Evolutionary conservation across 2,329 filamentous ascomycete genomes (phyloP), one percentile per base, ranked within the genome.

Genomic region (Alternaria gansuensis): DNA sequence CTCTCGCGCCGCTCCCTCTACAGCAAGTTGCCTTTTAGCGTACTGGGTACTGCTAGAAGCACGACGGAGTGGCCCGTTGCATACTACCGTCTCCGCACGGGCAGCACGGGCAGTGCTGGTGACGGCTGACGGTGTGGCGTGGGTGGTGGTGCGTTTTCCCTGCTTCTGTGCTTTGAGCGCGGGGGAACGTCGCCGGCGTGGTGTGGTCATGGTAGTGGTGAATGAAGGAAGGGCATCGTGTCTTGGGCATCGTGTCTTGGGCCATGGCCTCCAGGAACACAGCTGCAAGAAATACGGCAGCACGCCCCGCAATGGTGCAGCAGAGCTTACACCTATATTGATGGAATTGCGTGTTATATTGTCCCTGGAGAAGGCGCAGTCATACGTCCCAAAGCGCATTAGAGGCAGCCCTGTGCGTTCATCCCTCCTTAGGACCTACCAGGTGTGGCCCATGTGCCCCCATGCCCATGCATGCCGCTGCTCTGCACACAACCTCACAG

Each of bases 361-460:
- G 62, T 50, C 55, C 40, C 44, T 50, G 53, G 33, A 49, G 57
- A 57, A 52, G 51, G 59, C 59, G 53, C 56, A 48, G 55, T 50
- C 40, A 45, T 51, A 51, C 51, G 31, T 60, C 60, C 60, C 57
- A 56, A 65, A 54, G 21, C 43, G 57, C 53, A 31, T 45, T 63
- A 63, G 63, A 52, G 31, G 55, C 40, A 40, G 59, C 59, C 50
- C 60, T 63, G 63, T 64, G 63, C 63, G 60, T 50, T 41, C 46
- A 63, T 59, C 60, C 61, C 63, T 63, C 63, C 49, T 65, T 55
- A 48, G 44, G 44, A 48, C 44, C 44, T 24, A 45, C 44, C n/a
- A 51, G 60, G 43, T 28, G 49, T 56, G 54, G 57, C 58, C 51
- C 54, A 51, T 23, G 46, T 21, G 48, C 34, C 44, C 54, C 49